Conservation (phyloP, 805 yeast genomes). For the Blastobotrys peoriensis region DNA sequence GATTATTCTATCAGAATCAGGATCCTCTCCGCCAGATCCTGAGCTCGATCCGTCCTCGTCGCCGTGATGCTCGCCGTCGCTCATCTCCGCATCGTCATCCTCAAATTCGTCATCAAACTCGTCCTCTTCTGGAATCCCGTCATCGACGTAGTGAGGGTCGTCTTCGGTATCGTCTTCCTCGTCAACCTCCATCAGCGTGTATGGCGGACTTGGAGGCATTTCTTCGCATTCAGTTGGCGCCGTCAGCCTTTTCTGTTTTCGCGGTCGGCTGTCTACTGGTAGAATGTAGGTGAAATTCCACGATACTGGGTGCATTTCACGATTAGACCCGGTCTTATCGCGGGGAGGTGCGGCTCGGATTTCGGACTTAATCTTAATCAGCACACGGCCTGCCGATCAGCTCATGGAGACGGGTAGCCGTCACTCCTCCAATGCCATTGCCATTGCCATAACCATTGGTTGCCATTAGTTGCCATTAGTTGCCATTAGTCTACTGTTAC, state of each 20-base stretch:
- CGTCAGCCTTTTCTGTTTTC: neutral
- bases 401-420: too few species aligned
- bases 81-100: slow-evolving; percentile 13
- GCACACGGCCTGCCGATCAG: too few species aligned
- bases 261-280: slow-evolving; percentile 1
- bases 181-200: neutral
- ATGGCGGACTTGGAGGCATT: neutral
- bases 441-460: too few species aligned
- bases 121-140: slow-evolving; percentile 6
- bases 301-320: neutral
- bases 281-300: neutral
- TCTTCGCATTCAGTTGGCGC: slow-evolving; percentile 3
- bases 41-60: neutral
- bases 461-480: too few species aligned
- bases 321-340: too few species aligned
- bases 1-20: slow-evolving; percentile 6
- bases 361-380: too few species aligned
- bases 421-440: too few species aligned
- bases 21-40: neutral
- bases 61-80: slow-evolving; percentile 4
- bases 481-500: too few species aligned
- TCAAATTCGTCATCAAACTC: slow-evolving; percentile 11
- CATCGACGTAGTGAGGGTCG: neutral
- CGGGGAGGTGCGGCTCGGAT: too few species aligned
- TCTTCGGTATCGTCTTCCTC: neutral